A percentile compares a stretch with the other conserved stretches of the same genome.
Conservation (phyloP, 2,329 filamentous ascomycete species). For the Neopestalotiopsis rosae region DNA sequence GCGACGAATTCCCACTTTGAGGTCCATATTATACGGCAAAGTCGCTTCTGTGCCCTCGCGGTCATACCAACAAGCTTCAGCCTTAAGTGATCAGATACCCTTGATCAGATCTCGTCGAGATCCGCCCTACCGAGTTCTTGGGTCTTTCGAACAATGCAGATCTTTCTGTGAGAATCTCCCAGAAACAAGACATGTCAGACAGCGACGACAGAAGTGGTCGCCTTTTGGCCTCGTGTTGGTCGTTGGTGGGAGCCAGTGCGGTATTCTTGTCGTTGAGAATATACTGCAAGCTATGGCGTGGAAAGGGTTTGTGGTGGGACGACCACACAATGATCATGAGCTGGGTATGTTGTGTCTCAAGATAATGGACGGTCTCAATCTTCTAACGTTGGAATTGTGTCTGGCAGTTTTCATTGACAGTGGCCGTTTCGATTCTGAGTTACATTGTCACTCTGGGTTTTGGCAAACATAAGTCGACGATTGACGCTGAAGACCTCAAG, state of each 20-base stretch:
- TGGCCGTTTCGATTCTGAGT: constrained; percentile 37
- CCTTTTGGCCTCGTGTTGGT: constrained; percentile 38
- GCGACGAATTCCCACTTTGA: constrained; percentile 5
- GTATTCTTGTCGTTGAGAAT: constrained; percentile 37
- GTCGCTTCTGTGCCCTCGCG: neutral
- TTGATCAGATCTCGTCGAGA: constrained; percentile 9
- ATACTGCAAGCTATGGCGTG: constrained; percentile 43
- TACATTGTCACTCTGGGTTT: constrained; percentile 37
- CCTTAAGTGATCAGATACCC: constrained; percentile 10
- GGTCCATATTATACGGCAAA: constrained; percentile 5
- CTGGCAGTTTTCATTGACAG: constrained; percentile 32
- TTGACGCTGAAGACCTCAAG: constrained; percentile 24
- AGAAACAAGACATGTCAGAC: constrained; percentile 9
- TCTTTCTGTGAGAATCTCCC: neutral
- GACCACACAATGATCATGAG: constrained; percentile 40
- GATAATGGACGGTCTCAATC: neutral
- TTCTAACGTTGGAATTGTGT: neutral
- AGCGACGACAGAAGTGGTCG: constrained; percentile 33
- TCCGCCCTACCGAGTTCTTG: constrained; percentile 8
- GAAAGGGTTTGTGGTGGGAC: constrained; percentile 43
- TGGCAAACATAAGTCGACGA: constrained; percentile 26
- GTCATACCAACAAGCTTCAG: neutral
- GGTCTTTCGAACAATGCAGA: constrained; percentile 9
- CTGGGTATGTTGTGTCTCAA: constrained; percentile 36
- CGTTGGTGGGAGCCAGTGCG: constrained; percentile 28